Conservation (phyloP, 2,329 filamentous ascomycete genomes). For the Ascosphaera pollenicola region DNA sequence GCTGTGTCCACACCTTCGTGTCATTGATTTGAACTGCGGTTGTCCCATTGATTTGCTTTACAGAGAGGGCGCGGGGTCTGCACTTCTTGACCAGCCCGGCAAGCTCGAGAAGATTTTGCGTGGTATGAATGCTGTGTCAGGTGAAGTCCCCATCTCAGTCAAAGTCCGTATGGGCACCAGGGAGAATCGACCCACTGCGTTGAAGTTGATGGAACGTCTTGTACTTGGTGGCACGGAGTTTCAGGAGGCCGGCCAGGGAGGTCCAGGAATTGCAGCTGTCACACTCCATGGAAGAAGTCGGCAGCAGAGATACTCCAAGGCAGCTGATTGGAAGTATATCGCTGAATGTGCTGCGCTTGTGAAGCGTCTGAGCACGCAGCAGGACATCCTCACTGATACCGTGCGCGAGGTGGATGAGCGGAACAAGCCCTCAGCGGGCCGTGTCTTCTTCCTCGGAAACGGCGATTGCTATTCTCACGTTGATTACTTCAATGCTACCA, state of each 20-base stretch:
- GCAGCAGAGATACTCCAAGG: slow-evolving; percentile 81
- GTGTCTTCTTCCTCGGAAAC: slow-evolving; percentile 84
- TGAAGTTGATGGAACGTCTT: slow-evolving; percentile 62
- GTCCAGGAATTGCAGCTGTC: slow-evolving; percentile 77
- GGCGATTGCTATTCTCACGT: slow-evolving; percentile 88
- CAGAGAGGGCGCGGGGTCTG: slow-evolving; percentile 71
- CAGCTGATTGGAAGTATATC: slow-evolving; percentile 92
- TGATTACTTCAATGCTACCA: slow-evolving; percentile 59
- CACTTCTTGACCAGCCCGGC: slow-evolving; percentile 63
- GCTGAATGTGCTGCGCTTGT: slow-evolving; percentile 71
- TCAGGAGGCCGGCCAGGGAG: slow-evolving; percentile 40
- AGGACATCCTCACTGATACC: slow-evolving; percentile 50
- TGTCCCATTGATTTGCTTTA: slow-evolving; percentile 93
- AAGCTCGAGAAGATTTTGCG: slow-evolving; percentile 89
- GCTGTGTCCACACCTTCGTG: slow-evolving; percentile 60
- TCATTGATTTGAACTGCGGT: slow-evolving; percentile 91
- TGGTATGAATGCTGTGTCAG: slow-evolving; percentile 87
- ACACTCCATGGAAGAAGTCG: slow-evolving; percentile 84
- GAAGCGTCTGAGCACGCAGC: slow-evolving; percentile 51
- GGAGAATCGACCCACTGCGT: slow-evolving; percentile 55
- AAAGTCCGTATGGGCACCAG: slow-evolving; percentile 88
- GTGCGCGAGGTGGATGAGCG: slow-evolving; percentile 53
- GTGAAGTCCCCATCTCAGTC: slow-evolving; percentile 74
- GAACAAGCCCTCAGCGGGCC: slow-evolving; percentile 45
- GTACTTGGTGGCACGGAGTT: slow-evolving; percentile 59